These are phyloP conservation scores for Parachaetomium inaequale DNA, from an alignment of 495 filamentous ascomycete species.

Conservation along the genomic window DNA sequence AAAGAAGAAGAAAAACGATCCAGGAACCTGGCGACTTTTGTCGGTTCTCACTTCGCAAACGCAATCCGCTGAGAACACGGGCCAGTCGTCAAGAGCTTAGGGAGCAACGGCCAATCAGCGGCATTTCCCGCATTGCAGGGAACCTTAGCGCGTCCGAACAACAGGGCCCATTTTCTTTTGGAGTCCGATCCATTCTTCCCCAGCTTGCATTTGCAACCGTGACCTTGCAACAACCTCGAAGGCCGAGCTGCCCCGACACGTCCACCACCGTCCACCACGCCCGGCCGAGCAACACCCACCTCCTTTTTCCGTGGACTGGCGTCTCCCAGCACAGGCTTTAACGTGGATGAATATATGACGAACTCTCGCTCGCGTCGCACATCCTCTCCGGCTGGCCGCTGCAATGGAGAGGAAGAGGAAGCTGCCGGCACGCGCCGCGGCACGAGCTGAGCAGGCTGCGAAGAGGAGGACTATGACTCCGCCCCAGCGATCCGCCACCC, in stretches of 20 bases:
- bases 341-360: conserved; percentile 30
- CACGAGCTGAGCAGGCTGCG: conserved; percentile 47
- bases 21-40: background rate
- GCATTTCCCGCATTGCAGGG: conserved; percentile 8
- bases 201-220: conserved; percentile 16
- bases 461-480: conserved; percentile 49
- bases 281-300: background rate
- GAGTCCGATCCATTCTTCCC: conserved; percentile 14
- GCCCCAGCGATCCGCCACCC: conserved; percentile 35
- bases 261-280: background rate
- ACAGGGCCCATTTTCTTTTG: conserved; percentile 21
- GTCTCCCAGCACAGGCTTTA: background rate
- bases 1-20: background rate
- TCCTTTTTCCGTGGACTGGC: background rate
- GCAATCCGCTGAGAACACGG: background rate
- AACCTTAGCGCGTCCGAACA: conserved; percentile 4
- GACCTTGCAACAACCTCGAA: conserved; percentile 9
- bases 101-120: conserved; percentile 16
- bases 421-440: conserved; percentile 52
- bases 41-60: background rate
- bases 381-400: conserved; percentile 23
- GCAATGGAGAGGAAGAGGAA: conserved; percentile 57
- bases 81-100: background rate
- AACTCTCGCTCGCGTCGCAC: conserved; percentile 13
- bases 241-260: background rate